A percentile compares a stretch with the other conserved stretches of the same genome.
Evolutionary conservation across 2,329 filamentous ascomycete genomes (phyloP).

Genomic region (Aspergillus spinulosporus): DNA sequence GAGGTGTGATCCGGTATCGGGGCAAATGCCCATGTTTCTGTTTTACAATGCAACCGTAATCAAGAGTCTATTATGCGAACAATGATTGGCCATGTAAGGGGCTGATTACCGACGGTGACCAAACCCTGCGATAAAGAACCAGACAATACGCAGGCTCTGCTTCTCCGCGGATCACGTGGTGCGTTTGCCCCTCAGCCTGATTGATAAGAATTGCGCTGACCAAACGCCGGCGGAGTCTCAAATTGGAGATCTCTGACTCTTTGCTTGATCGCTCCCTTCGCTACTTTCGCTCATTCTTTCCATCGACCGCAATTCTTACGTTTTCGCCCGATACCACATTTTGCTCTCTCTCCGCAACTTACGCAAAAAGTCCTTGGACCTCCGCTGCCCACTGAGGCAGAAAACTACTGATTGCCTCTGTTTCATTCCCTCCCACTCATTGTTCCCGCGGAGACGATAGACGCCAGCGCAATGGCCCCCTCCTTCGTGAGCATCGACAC

Average conservation of each 20-base stretch:
- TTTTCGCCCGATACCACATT: background rate
- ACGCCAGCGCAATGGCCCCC: slow-evolving; percentile 15
- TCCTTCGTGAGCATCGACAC: slow-evolving; percentile 52
- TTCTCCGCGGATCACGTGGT: slow-evolving; percentile 14
- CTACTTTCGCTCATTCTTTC: background rate
- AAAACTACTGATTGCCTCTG: background rate
- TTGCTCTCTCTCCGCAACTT: background rate
- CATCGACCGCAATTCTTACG: background rate
- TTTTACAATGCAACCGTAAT: background rate
- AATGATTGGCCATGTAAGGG: background rate
- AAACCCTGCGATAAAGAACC: background rate
- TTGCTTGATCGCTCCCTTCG: background rate
- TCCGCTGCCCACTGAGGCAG: background rate
- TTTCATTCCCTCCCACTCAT: background rate
- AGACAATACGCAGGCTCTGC: background rate
- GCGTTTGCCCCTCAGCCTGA: slow-evolving; percentile 2
- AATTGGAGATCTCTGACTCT: slow-evolving; percentile 2
- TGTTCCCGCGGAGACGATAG: background rate
- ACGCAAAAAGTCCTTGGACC: no score
- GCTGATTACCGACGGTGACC: background rate
- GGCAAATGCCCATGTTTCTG: background rate
- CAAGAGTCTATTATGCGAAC: background rate
- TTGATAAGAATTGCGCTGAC: slow-evolving; percentile 13
- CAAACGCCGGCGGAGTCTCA: background rate
- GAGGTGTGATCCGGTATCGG: slow-evolving; percentile 5